Evolutionary conservation across 331 rosid species (phyloP), one percentile per base, ranked within the genome.

Genomic region (Rhamnella rubrinervis): DNA sequence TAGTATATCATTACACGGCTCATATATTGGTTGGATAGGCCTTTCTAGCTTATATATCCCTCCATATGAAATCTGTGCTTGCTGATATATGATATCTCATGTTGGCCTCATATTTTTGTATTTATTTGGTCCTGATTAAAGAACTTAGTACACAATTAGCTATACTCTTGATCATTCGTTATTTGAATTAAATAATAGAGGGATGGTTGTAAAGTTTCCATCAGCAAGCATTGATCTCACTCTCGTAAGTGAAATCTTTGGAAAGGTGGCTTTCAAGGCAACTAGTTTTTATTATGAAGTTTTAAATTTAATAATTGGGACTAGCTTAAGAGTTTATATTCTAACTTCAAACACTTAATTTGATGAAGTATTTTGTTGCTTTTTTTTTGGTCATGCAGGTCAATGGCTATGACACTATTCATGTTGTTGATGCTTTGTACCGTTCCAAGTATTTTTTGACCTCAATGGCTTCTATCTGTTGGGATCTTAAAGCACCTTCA

Each of bases 401-500:
- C 72, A 89, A 91, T 85, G 96, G 90, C 67, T 95, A 84, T 80
- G 87, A 85, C 78, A 77, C 87, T 70, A 81, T 86, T 25, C 89
- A 88, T 35, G 73, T 87, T 50, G 89, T 95, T 46, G 96, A 95
- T 87, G 83, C 83, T 63, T 72, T 86, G 60, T 91, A 85, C 78
- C 78, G 78, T 64, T 80, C 84, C 77, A 91, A 91, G 90, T 95
- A 95, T 80, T 89, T 83, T 78, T 77, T 95, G 86, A 83, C 92
- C 59, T 73, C 86, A 9, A 44, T 35, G 23, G 77, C 85, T 55
- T 76, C 78, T 77, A 67, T 26, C 66, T 71, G 50, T 73, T 85
- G 64, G 78, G 66, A 73, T 68, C 72, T 31, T 78, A 70, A 76
- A 73, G 80, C 55, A 66, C 78, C 83, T 51, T 87, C 89, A 70